A percentile compares a stretch with the other conserved stretches of the same genome.
Conservation (phyloP, 2,329 filamentous ascomycete species). For the Colletotrichum sp. region DNA sequence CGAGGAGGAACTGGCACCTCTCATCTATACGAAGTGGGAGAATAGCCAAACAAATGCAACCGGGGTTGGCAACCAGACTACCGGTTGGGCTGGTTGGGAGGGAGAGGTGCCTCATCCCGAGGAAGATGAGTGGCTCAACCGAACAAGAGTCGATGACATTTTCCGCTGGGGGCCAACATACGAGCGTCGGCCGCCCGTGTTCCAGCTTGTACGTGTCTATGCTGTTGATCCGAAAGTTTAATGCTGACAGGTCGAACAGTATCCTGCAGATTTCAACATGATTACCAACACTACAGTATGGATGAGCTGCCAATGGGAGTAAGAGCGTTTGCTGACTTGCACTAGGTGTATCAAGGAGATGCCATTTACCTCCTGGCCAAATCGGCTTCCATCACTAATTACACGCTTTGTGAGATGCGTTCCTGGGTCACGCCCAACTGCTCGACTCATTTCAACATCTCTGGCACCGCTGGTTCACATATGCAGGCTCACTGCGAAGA, state of each 20-base stretch:
- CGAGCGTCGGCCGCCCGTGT: slow-evolving; percentile 56
- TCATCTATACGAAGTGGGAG: slow-evolving; percentile 70
- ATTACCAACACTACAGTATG: slow-evolving; percentile 52
- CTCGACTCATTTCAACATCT: slow-evolving; percentile 65
- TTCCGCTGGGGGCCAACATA: slow-evolving; percentile 69
- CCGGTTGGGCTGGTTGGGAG: slow-evolving; percentile 40
- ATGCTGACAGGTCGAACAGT: slow-evolving; percentile 33
- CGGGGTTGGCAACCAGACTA: slow-evolving; percentile 33
- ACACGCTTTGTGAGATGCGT: slow-evolving; percentile 71
- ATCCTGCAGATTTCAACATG: slow-evolving; percentile 69
- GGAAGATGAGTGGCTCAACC: slow-evolving; percentile 51
- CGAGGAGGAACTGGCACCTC: slow-evolving; percentile 60
- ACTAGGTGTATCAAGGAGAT: slow-evolving; percentile 43
- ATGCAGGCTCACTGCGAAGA: slow-evolving; percentile 69
- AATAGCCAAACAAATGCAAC: slow-evolving; percentile 34
- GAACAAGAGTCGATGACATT: slow-evolving; percentile 69
- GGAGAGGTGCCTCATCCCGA: slow-evolving; percentile 38
- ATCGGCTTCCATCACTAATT: slow-evolving; percentile 44
- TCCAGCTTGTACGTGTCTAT: slow-evolving; percentile 43
- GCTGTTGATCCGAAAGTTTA: slow-evolving; percentile 5
- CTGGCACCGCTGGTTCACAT: slow-evolving; percentile 60
- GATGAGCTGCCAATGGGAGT: background rate
- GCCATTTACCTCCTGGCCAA: slow-evolving; percentile 72
- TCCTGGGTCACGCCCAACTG: slow-evolving; percentile 70
- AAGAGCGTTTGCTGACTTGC: background rate